phyloP scores from a whole-genome alignment of 176 grass and related monocot species.

The Musa schizocarpa region DNA sequence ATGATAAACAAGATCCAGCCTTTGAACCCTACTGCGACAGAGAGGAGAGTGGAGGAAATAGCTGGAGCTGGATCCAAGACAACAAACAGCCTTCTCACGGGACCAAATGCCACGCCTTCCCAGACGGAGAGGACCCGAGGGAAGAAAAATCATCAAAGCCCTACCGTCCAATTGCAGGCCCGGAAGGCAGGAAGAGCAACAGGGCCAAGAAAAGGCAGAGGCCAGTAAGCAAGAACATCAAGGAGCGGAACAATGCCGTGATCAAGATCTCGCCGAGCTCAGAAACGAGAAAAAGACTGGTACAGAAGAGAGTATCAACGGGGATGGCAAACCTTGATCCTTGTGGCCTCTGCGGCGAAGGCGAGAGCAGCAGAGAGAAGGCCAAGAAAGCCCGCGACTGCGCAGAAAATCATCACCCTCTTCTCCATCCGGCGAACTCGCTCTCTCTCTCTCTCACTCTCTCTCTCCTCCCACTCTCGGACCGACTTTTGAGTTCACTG shows the following conservation, averaged over 20 bases:
- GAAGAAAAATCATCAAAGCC: too few relatives aligned
- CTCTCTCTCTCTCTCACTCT: not conserved
- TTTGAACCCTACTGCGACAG: too few relatives aligned
- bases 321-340: conserved; percentile 56
- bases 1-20: too few relatives aligned
- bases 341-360: conserved; percentile 80
- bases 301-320: not conserved
- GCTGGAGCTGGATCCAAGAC: too few relatives aligned
- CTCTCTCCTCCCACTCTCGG: not conserved
- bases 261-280: not conserved
- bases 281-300: not conserved
- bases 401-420: conserved; percentile 50
- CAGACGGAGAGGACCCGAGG: too few relatives aligned
- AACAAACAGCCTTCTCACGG: too few relatives aligned
- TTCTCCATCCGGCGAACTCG: conserved; percentile 38
- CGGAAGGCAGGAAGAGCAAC: too few relatives aligned
- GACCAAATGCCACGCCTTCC: too few relatives aligned
- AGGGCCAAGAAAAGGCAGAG: too few relatives aligned
- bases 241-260: not conserved
- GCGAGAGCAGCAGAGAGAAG: conserved; percentile 69
- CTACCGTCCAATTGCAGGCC: too few relatives aligned
- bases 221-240: not conserved
- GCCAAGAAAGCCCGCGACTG: conserved; percentile 62
- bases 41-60: too few relatives aligned
- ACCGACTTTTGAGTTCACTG: too few relatives aligned